Conservation (phyloP, 2,329 filamentous ascomycete genomes). For the Aspergillus japonicus region DNA sequence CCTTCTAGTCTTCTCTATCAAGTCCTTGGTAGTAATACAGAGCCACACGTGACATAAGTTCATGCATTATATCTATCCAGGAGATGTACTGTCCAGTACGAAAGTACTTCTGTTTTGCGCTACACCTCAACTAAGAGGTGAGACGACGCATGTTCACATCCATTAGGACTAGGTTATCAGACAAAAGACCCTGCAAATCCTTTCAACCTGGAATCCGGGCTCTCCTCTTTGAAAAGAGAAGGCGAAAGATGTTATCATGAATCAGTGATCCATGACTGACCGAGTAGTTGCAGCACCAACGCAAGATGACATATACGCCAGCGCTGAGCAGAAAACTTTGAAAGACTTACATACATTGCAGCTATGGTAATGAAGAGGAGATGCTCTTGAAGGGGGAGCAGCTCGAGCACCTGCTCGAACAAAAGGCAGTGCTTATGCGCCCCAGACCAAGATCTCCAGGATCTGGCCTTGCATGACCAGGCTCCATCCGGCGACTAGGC, state of each 20-base stretch:
- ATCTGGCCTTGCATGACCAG: slow-evolving; percentile 45
- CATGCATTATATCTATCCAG: not conserved
- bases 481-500: slow-evolving; percentile 48
- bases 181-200: too few species aligned
- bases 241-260: too few species aligned
- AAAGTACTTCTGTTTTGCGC: not conserved
- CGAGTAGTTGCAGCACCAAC: not conserved
- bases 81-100: slow-evolving; percentile 1
- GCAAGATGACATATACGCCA: slow-evolving; percentile 25
- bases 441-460: slow-evolving; percentile 47
- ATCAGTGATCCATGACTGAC: not conserved
- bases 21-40: not conserved
- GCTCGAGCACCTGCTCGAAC: not conserved
- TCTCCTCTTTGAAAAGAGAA: too few species aligned
- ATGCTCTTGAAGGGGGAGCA: not conserved
- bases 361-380: not conserved
- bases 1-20: not conserved
- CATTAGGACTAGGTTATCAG: too few species aligned
- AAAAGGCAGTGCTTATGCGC: slow-evolving; percentile 29
- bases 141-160: too few species aligned
- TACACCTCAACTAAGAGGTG: too few species aligned
- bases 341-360: slow-evolving; percentile 3
- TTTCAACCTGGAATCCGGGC: too few species aligned
- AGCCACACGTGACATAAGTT: not conserved
- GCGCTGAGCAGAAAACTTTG: slow-evolving; percentile 19